Base-by-base conservation (phyloP, 345 rosid genomes). In the Corchorus capsularis region DNA sequence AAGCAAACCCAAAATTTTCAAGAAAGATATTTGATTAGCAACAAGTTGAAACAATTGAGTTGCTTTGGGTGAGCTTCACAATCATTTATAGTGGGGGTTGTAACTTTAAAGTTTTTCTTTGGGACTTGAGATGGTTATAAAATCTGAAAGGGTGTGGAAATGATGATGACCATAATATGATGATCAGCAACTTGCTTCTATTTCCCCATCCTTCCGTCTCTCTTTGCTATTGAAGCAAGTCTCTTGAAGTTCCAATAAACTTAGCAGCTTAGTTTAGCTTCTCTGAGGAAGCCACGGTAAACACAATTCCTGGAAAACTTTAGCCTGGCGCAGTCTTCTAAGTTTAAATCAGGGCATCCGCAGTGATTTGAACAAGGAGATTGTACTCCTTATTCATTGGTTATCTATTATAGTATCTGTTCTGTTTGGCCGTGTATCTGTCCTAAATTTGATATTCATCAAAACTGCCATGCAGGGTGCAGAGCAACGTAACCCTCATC, bases 401-500 rank as follows among this genome's bases (percentile, higher is more conserved):
- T 60, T 60, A 47, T 49, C 57, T 3, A 10, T 57, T 32, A 67
- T 12, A 39, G 6, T 27, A 39, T 39, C 55, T 64, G 27, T 64
- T 41, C 11, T 65, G 49, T 55, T 50, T 69, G 37, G 17, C 20
- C n/a, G n/a, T 8, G 27, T 1, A 9, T 69, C 8, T 69, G 16
- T 50, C 27, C 43, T 69, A 57, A 32, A 69, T 52, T 55, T 34
- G 12, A 32, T 34, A 20, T 50, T 50, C 27, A 19, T 32, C 46
- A 52, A 68, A 68, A 68, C 19, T 14, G 20, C 56, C 6, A 22
- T 15, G 14, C 71, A 27, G 41, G 57, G 41, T 49, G 20, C 72
- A 68, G 57, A 34, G 45, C 16, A 50, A 50, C 16, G 9, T 69
- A 69, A 16, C 14, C 60, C 52, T 22, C 73, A 66, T 22, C 73